Percentiles rank a stretch among this genome's conserved stretches.
These are phyloP conservation scores for Zygosaccharomyces sapae DNA, from an alignment of 1,139 yeast genomes.

Conservation along the genomic window DNA sequence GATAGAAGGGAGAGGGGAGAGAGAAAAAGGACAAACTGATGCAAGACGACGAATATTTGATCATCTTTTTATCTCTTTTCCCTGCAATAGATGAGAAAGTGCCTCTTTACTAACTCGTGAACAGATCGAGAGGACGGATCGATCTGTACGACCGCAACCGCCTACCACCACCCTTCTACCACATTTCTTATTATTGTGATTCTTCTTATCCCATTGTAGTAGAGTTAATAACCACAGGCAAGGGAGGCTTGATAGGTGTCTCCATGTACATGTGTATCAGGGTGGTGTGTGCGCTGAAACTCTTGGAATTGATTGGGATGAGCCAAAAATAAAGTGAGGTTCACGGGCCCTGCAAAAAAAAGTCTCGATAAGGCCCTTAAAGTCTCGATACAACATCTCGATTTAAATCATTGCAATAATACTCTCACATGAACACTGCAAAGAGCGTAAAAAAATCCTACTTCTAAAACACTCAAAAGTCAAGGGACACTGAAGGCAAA, in stretches of 20 bases:
- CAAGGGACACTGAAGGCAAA: neutral
- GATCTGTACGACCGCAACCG: slow-evolving; percentile 2
- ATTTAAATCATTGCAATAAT: neutral
- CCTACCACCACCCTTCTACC: slow-evolving; percentile 6
- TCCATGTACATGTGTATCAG: neutral
- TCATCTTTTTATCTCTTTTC: neutral
- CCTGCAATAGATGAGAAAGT: neutral
- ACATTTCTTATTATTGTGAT: neutral
- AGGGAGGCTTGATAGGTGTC: slow-evolving; percentile 3
- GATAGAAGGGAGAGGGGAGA: neutral
- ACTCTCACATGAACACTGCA: no score
- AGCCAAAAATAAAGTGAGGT: slow-evolving; percentile 1
- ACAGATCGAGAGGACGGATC: neutral
- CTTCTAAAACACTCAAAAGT: neutral
- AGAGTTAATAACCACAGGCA: slow-evolving; percentile 1
- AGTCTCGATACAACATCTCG: neutral
- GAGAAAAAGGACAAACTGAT: neutral
- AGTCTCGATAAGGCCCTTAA: slow-evolving; percentile 2
- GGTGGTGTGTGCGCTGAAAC: neutral
- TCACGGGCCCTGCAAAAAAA: neutral
- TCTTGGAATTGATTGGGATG: neutral
- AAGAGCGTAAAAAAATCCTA: neutral
- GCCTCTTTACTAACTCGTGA: neutral
- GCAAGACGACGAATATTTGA: neutral
- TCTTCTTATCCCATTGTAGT: slow-evolving; percentile 4